Evolutionary conservation across 23 red algal genomes (phyloP), one percentile per base, ranked within the genome.

Genomic region (Chondrus crispus): DNA sequence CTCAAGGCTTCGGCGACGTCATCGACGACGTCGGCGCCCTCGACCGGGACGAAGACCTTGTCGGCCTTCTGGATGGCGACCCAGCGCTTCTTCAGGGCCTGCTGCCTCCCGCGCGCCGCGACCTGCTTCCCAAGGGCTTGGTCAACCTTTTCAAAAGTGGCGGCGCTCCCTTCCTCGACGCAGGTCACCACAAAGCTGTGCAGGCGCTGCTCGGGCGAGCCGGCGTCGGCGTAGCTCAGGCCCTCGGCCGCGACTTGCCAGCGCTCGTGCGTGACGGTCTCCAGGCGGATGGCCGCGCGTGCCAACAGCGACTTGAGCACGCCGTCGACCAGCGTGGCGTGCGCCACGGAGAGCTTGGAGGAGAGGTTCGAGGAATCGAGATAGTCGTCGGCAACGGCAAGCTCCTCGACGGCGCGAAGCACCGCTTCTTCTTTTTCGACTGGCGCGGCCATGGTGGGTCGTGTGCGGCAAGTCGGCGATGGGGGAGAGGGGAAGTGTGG

Each of bases 181-280:
- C 28, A 51, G 19, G 30, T 43, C 41, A 30, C 10, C 29, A 92
- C 69, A 5, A 52, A 38, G 53, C 64, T 90, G 74, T 62, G 74
- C 13, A 98, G 69, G 33, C 47, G 51, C 1, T 44, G 58, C 87
- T 98, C 96, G 22, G 96, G 96, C 18, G 96, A 94, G 47, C 85
- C 93, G 14, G 68, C 7, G 62, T 94, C 60, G 16, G 93, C 93
- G 81, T 98, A 98, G 41, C 68, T 68, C n/a, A 72, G 42, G 18
- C 96, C 96, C 87, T 98, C 96, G 2, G 68, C 71, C 40, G 93
- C 94, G 32, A 98, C 84, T 24, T 85, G 57, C 79, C 70, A 93
- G 24, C 46, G 60, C 79, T 91, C 78, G 46, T 98, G 88, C 24
- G 91, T 58, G n/a, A 98, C 84, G 28, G 93, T 71, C 30, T 91